Evolutionary conservation across 305 asterid genomes (phyloP), one percentile per base, ranked within the genome.

Genomic region (Nicotiana rustica): DNA sequence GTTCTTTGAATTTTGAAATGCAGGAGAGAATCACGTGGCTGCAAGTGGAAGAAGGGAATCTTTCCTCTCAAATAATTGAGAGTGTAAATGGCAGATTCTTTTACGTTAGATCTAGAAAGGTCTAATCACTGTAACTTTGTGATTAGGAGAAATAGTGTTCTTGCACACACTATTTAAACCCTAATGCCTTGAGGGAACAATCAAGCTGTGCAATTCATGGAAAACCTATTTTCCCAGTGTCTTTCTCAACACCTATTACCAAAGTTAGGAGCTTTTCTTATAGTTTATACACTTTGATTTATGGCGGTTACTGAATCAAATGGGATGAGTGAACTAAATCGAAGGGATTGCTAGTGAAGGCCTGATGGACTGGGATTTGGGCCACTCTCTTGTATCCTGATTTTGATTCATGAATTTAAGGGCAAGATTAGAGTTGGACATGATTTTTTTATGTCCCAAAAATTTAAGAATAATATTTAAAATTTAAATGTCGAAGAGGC

Each of bases 91-190:
- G 59, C 29, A 41, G 78, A 49, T 41, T 41, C 78, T 70, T 70
- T 41, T 41, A 70, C 21, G 18, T 18, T n/a, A 18, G 21, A 68
- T 14, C 75, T 35, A 6, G 14, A 55, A 67, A 67, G 52, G 52
- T 36, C 47, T 67, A 38, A 38, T 69, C 77, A n/a, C 17, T n/a
- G 77, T 38, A 69, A 18, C 77, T 69, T 38, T 69, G 33, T 69
- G 76, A 68, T 38, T 10, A 69, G 44, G 52, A 67, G 75, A 36
- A 35, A 55, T 55, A n/a, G 33, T 31, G 77, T 69, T 69, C 55
- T 38, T 36, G 57, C 18, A 4, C 57, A 38, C 77, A 38, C 57
- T 69, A 38, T 38, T 5, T 38, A 69, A 69, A 69, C 8, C 77
- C 77, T 31, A 69, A 69, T 14, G 57, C 57, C 19, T 69, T 69